Evolutionary conservation across 2,329 filamentous ascomycete genomes (phyloP).

Genomic region (Colletotrichum sp.): DNA sequence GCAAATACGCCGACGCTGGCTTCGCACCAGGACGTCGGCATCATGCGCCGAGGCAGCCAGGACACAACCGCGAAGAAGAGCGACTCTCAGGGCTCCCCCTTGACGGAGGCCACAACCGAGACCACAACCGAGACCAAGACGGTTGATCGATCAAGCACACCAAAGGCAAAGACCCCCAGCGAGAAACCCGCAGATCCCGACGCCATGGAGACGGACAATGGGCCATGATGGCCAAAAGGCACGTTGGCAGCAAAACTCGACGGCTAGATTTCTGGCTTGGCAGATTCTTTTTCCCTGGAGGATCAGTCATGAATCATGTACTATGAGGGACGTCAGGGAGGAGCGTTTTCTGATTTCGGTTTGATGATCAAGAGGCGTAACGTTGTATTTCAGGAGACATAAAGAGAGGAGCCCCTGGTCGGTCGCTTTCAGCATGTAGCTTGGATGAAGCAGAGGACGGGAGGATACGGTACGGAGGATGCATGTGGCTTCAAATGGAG

Average conservation of each 20-base stretch:
- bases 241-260: neutral
- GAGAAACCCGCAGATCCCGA: slow-evolving; percentile 24
- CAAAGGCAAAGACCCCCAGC: slow-evolving; percentile 26
- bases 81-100: slow-evolving; percentile 40
- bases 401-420: slow-evolving; percentile 21
- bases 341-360: slow-evolving; percentile 19
- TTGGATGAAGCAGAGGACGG: slow-evolving; percentile 17
- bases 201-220: slow-evolving; percentile 27
- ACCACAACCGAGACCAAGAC: slow-evolving; percentile 40
- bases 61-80: slow-evolving; percentile 44
- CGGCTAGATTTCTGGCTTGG: neutral
- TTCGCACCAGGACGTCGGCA: slow-evolving; percentile 53
- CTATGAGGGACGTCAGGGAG: slow-evolving; percentile 20
- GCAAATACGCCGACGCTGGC: slow-evolving; percentile 67
- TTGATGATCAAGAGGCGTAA: slow-evolving; percentile 22
- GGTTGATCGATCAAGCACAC: slow-evolving; percentile 26
- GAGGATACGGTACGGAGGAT: neutral
- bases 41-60: slow-evolving; percentile 54
- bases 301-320: slow-evolving; percentile 19
- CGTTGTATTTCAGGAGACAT: slow-evolving; percentile 19
- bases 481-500: neutral
- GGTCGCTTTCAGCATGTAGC: slow-evolving; percentile 22
- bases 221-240: slow-evolving; percentile 27
- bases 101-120: slow-evolving; percentile 40
- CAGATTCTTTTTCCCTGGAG: neutral